phyloP scores from a whole-genome alignment of 371 early-diverging fungal species.

The Actinomortierella wolfii region DNA sequence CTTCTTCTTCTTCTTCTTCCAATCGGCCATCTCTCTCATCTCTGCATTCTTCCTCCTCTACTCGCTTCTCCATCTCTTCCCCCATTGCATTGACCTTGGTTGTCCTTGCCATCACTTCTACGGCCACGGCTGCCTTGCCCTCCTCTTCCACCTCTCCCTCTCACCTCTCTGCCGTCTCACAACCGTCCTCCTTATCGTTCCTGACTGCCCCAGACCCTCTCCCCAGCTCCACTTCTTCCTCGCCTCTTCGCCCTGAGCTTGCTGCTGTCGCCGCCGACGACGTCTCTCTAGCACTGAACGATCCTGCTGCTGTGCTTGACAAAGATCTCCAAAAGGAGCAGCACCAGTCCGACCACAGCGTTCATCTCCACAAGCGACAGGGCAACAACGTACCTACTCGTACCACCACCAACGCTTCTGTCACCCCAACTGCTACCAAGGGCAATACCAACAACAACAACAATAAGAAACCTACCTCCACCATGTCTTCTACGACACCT shows the following conservation, averaged over 20 bases:
- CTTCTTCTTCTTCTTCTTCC: background rate
- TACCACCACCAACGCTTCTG: background rate
- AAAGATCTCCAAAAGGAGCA: background rate
- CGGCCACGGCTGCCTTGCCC: slow-evolving; percentile 1
- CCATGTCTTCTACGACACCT: slow-evolving; percentile 15
- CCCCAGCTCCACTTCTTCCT: slow-evolving; percentile 2
- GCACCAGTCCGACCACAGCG: background rate
- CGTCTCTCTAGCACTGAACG: background rate
- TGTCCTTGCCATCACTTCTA: slow-evolving; percentile 9
- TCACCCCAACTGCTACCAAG: slow-evolving; percentile 1
- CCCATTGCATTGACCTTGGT: background rate
- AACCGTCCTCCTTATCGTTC: slow-evolving; percentile 1
- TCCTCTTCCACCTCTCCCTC: slow-evolving; percentile 1
- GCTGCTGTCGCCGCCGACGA: slow-evolving; percentile 9
- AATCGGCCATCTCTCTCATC: background rate
- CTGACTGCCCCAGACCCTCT: background rate
- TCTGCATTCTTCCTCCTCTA: background rate
- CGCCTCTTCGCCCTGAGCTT: slow-evolving; percentile 3
- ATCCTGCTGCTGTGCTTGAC: background rate
- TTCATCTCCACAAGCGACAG: slow-evolving; percentile 6
- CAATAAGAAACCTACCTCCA: slow-evolving; percentile 2
- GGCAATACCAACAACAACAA: background rate
- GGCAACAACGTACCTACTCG: slow-evolving; percentile 3
- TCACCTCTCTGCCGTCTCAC: background rate
- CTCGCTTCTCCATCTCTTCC: background rate